Evolutionary conservation across 148 eudicot species (phyloP), one percentile per base, ranked within the genome.

Genomic region (Dysphania ambrosioides): DNA sequence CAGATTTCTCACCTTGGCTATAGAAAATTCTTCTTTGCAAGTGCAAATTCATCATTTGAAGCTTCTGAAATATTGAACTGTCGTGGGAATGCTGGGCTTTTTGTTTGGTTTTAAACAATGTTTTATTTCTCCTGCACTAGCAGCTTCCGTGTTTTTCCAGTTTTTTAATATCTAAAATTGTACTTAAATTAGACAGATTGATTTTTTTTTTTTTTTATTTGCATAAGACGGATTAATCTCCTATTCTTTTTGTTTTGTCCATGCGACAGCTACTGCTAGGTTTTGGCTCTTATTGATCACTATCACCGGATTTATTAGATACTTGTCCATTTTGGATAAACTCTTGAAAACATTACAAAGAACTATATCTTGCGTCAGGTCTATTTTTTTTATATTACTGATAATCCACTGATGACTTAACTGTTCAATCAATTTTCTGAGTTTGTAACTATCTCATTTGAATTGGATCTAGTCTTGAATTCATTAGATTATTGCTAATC

Each of bases 181-280:
- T n/a, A 47, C 44, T 65, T 49, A 4, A 0, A 41, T 42, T 58
- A 72, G 51, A 51, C 11, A 41, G 16, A 26, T 49, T 74, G 31
- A 61, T n/a, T n/a, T n/a, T n/a, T n/a, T n/a, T n/a, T n/a, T n/a
- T n/a, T n/a, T n/a, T n/a, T n/a, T n/a, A n/a, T n/a, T n/a, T n/a
- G n/a, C n/a, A n/a, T n/a, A n/a, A n/a, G n/a, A n/a, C n/a, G n/a
- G n/a, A n/a, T 41, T 27, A 72, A 38, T 59, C 15, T 59, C 55
- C 30, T 24, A 31, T 71, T 2, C 1, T 70, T n/a, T 12, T 13
- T 65, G 29, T 35, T 65, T n/a, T 27, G 42, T 35, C 36, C 68
- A 21, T 65, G 68, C 44, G 68, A 64, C 42, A 57, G 49, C 65
- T 57, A 26, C 74, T 36, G 51, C 74, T 72, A 42, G 29, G 30